phyloP scores from a whole-genome alignment of 2,329 filamentous ascomycete species.

The Aspergillus spinulosporus region DNA sequence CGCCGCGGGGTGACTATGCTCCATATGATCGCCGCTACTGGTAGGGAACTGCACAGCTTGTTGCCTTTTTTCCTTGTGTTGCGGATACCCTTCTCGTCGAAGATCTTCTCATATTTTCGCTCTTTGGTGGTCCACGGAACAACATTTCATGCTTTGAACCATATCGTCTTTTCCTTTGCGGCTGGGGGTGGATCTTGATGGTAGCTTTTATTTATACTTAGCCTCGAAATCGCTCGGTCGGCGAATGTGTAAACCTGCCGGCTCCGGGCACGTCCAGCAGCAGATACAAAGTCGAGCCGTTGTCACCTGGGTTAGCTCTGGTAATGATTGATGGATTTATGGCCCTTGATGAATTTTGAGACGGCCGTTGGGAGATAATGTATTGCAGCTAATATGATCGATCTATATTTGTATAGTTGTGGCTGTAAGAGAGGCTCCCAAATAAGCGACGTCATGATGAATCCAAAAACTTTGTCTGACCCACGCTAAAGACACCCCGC shows the following conservation, averaged over 20 bases:
- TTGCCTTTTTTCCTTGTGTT: slow-evolving; percentile 23
- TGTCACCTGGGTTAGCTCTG: background rate
- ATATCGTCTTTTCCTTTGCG: background rate
- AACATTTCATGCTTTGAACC: background rate
- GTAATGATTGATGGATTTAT: slow-evolving; percentile 7
- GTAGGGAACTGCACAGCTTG: slow-evolving; percentile 32
- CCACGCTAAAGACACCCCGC: slow-evolving; percentile 11
- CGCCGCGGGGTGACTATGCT: slow-evolving; percentile 43
- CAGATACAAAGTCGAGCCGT: background rate
- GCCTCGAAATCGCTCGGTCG: slow-evolving; percentile 5
- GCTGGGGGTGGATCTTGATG: background rate
- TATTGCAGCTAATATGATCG: background rate
- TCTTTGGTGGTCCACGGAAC: slow-evolving; percentile 8
- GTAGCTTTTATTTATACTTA: background rate
- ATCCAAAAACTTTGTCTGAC: slow-evolving; percentile 5
- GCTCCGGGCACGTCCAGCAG: slow-evolving; percentile 2
- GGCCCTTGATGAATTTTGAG: background rate
- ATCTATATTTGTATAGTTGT: background rate
- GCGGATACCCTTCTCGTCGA: slow-evolving; percentile 27
- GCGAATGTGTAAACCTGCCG: slow-evolving; percentile 11
- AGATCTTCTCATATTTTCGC: slow-evolving; percentile 9
- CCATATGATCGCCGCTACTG: slow-evolving; percentile 49
- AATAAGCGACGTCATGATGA: slow-evolving; percentile 7
- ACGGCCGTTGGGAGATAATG: background rate
- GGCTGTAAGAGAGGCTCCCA: background rate